Percentiles rank a stretch among this genome's conserved stretches.
Evolutionary conservation across 1,139 yeast species (phyloP).

Genomic region (Arxiozyma heterogenica): DNA sequence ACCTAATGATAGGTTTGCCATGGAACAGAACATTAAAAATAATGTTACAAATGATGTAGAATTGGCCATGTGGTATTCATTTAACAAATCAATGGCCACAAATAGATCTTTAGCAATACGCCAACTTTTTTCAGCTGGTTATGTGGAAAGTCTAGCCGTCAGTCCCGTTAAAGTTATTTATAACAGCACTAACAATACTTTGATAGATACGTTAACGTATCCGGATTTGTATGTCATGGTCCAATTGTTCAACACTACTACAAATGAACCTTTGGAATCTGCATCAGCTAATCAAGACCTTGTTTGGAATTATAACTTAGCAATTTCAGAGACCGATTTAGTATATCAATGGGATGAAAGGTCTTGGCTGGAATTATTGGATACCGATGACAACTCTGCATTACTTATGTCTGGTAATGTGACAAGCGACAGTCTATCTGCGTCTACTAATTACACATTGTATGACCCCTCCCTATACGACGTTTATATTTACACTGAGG

Average conservation of each 20-base stretch:
- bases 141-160: constrained; percentile 47
- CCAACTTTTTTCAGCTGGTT: constrained; percentile 40
- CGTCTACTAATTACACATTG: constrained; percentile 25
- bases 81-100: constrained; percentile 36
- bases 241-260: constrained; percentile 19
- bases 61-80: constrained; percentile 43
- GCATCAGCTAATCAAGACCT: constrained; percentile 34
- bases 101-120: constrained; percentile 17
- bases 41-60: constrained; percentile 29
- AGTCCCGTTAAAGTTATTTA: constrained; percentile 27
- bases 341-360: constrained; percentile 63
- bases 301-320: constrained; percentile 55
- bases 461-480: constrained; percentile 33
- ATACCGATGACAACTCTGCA: constrained; percentile 65
- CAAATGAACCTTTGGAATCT: constrained; percentile 37
- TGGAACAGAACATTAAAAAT: not conserved
- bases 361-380: constrained; percentile 54
- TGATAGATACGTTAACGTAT: constrained; percentile 15
- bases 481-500: constrained; percentile 41
- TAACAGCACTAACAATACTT: constrained; percentile 5
- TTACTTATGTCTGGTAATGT: constrained; percentile 59
- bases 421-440: constrained; percentile 24
- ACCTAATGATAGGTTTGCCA: constrained; percentile 15
- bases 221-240: constrained; percentile 39
- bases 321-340: constrained; percentile 57